A percentile compares a stretch with the other conserved stretches of the same genome.
These are phyloP conservation scores for Dittrichia graveolens DNA, from an alignment of 129 eudicot genomes.

Conservation along the genomic window DNA sequence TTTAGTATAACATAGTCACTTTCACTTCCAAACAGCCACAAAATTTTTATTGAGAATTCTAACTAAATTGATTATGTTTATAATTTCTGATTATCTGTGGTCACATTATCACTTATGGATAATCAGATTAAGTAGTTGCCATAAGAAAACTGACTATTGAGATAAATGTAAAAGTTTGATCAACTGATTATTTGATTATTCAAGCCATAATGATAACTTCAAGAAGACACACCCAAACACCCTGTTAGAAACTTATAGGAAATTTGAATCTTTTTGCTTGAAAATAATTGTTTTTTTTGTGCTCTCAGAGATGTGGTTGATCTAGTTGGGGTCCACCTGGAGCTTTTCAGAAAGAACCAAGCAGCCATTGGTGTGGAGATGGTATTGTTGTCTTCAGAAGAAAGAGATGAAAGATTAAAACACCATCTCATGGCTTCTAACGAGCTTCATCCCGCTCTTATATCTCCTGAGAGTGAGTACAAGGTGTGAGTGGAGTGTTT, in stretches of 20 bases:
- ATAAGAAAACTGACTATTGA: too few relatives aligned
- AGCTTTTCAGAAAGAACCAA: constrained; percentile 88
- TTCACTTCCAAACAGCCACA: too few relatives aligned
- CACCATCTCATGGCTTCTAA: constrained; percentile 85
- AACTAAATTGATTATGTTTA: too few relatives aligned
- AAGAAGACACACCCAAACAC: constrained; percentile 3
- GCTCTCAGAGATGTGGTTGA: constrained; percentile 79
- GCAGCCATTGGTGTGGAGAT: constrained; percentile 84
- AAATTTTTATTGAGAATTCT: too few relatives aligned
- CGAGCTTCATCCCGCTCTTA: constrained; percentile 95
- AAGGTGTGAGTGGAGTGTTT: constrained; percentile 86
- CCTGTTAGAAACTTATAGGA: background rate
- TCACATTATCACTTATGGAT: too few relatives aligned
- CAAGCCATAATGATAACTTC: background rate
- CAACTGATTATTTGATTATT: background rate
- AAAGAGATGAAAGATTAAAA: constrained; percentile 95
- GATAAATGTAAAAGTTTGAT: too few relatives aligned
- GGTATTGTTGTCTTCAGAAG: constrained; percentile 91
- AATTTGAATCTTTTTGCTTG: background rate
- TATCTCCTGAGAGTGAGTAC: constrained; percentile 97
- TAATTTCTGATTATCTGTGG: too few relatives aligned
- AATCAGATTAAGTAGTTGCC: too few relatives aligned
- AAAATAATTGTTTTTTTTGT: background rate
- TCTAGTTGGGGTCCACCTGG: constrained; percentile 84
- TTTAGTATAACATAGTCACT: too few relatives aligned